Conservation (phyloP, 2,329 filamentous ascomycete species). For the Geosmithia putterillii region DNA sequence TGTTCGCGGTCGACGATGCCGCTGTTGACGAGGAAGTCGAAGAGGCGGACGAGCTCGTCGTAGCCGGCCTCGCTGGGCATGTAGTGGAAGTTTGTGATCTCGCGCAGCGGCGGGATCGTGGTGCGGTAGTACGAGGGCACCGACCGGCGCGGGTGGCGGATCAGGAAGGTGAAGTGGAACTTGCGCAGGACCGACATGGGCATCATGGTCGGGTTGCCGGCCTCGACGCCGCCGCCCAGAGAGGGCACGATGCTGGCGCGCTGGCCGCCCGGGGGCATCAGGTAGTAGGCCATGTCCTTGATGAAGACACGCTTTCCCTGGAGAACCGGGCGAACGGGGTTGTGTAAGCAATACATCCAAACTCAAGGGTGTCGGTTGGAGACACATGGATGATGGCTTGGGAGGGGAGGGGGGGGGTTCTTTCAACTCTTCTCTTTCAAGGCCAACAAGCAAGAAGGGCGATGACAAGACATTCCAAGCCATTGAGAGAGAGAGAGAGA, state of each 20-base stretch:
- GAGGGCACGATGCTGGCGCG: conserved; percentile 65
- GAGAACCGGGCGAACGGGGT: background rate
- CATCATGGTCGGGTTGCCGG: conserved; percentile 73
- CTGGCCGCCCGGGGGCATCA: conserved; percentile 63
- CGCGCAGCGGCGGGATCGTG: conserved; percentile 75
- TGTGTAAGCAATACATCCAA: conserved; percentile 9
- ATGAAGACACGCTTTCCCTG: conserved; percentile 90
- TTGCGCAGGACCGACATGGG: conserved; percentile 60
- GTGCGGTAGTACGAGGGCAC: conserved; percentile 94
- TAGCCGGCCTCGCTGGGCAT: conserved; percentile 85
- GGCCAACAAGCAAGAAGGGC: too few relatives aligned
- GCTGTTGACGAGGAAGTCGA: conserved; percentile 66
- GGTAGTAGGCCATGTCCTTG: conserved; percentile 94
- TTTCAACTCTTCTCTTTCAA: too few relatives aligned
- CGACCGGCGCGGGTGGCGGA: conserved; percentile 84
- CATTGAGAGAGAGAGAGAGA: background rate
- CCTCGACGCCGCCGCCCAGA: conserved; percentile 53
- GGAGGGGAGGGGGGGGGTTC: background rate
- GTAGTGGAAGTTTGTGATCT: conserved; percentile 79
- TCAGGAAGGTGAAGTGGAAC: conserved; percentile 94
- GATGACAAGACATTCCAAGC: too few relatives aligned
- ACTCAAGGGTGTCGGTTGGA: background rate
- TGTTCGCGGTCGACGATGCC: conserved; percentile 59
- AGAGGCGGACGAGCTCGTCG: conserved; percentile 70
- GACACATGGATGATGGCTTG: background rate